Base-by-base conservation (phyloP, 179 eudicot species). In the Patellifolia procumbens region DNA sequence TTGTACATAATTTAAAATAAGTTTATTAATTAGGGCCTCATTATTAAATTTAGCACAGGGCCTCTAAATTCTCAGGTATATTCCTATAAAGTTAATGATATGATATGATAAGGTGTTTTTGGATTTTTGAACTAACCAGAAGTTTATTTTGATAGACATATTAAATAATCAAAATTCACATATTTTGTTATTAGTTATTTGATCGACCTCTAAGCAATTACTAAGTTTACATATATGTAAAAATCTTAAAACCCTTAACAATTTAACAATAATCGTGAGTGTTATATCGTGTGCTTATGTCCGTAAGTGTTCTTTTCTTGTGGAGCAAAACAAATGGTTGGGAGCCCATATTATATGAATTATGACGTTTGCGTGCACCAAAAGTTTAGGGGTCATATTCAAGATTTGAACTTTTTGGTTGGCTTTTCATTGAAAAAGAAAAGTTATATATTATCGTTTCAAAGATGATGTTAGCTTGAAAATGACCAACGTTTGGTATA, bases 331-430 rank as follows among this genome's bases (percentile, higher is more conserved):
- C 39, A 15, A 32, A 67, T 17, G 74, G 48, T 2, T 70, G 2
- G 9, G 28, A 26, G 17, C 6, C 11, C 43, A 5, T 67, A 1
- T 64, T 56, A 19, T 26, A 68, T 4, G 24, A 74, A 58, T 42
- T 67, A 24, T 59, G 65, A 80, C 32, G n/a, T 61, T 51, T 37
- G 64, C 58, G 73, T 71, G 63, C 68, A 69, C 26, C 15, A 61
- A 35, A 35, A n/a, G 73, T 51, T 43, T 10, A 59, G 1, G 66
- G 6, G 63, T 32, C 19, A 43, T 5, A 13, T 22, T 60, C 74
- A 49, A 46, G 53, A 2, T 42, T 66, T 26, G 53, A 24, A 34
- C 69, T 53, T 67, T 64, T 65, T 67, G 46, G 67, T 56, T 65
- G 66, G 72, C 68, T 35, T 52, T 37, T 8, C 29, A 43, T 28